A percentile compares a stretch with the other conserved stretches of the same genome.
These are phyloP conservation scores for Arctostaphylos glauca DNA, from an alignment of 148 eudicot genomes.

Conservation along the genomic window DNA sequence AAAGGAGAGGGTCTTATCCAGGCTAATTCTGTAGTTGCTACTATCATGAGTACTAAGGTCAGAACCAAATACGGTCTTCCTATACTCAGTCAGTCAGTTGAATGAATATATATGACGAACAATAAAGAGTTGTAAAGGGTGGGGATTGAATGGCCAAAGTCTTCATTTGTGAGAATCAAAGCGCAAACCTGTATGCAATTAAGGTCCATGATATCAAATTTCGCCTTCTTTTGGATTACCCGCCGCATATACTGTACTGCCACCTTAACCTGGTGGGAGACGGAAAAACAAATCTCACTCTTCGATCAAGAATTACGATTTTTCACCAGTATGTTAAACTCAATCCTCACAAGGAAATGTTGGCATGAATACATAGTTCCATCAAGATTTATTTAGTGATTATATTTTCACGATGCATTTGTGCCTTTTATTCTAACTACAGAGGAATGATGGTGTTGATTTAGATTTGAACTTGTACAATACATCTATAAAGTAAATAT, in stretches of 20 bases:
- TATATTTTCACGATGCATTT: neutral
- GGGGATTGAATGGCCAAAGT: conserved; percentile 9
- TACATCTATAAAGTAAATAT: neutral
- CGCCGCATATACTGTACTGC: conserved; percentile 86
- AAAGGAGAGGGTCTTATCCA: neutral
- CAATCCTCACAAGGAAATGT: neutral
- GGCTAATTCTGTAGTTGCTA: neutral
- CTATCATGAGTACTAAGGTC: neutral
- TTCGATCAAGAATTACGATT: neutral
- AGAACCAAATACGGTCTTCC: neutral
- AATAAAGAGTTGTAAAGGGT: neutral
- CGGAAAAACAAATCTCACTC: neutral
- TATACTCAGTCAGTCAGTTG: too few relatives aligned
- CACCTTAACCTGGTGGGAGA: conserved; percentile 66
- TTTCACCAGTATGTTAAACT: conserved; percentile 7
- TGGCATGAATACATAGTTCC: neutral
- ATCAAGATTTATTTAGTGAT: neutral
- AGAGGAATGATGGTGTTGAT: neutral
- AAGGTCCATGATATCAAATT: conserved; percentile 86
- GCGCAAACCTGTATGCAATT: conserved; percentile 60
- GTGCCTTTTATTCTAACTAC: neutral
- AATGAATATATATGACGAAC: neutral
- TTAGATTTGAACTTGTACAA: neutral
- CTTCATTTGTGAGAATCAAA: conserved; percentile 15
- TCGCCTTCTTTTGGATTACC: conserved; percentile 76